Conservation (phyloP, 2,329 filamentous ascomycete genomes). For the Colletotrichum sp. region DNA sequence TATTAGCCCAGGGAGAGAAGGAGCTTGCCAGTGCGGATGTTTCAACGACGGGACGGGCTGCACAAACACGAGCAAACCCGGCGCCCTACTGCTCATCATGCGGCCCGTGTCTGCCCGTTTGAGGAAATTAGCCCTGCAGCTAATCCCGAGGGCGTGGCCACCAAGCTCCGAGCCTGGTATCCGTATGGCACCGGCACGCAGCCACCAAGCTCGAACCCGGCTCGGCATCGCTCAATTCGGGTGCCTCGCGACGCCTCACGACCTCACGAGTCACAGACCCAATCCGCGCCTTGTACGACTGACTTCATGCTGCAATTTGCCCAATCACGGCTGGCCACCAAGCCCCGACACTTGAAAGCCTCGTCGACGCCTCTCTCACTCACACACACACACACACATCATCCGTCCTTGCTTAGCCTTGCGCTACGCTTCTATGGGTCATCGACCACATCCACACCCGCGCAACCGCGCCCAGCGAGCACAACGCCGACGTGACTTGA, state of each 20-base stretch:
- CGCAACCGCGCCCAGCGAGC: background rate
- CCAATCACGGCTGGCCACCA: background rate
- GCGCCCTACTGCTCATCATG: background rate
- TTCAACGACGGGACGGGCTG: conserved; percentile 15
- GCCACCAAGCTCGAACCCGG: conserved; percentile 1
- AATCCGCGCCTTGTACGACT: background rate
- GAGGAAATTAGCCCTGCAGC: conserved; percentile 18
- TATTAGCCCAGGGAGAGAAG: background rate
- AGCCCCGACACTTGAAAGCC: background rate
- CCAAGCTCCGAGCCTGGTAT: background rate
- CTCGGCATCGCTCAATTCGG: conserved; percentile 4
- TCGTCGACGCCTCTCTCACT: background rate
- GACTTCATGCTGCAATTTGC: background rate
- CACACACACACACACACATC: background rate
- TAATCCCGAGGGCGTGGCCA: conserved; percentile 10
- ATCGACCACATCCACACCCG: background rate
- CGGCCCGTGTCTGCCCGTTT: conserved; percentile 17
- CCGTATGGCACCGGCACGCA: conserved; percentile 7
- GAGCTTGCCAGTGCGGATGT: conserved; percentile 3
- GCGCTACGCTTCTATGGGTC: background rate
- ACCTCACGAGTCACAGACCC: background rate
- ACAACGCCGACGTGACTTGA: background rate
- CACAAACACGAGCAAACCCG: background rate
- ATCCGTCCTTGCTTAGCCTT: background rate
- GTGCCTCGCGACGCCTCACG: background rate